Evolutionary conservation across 1,284 basidiomycete species (phyloP), one percentile per base, ranked within the genome.

Genomic region (Lignosus rhinocerotis): DNA sequence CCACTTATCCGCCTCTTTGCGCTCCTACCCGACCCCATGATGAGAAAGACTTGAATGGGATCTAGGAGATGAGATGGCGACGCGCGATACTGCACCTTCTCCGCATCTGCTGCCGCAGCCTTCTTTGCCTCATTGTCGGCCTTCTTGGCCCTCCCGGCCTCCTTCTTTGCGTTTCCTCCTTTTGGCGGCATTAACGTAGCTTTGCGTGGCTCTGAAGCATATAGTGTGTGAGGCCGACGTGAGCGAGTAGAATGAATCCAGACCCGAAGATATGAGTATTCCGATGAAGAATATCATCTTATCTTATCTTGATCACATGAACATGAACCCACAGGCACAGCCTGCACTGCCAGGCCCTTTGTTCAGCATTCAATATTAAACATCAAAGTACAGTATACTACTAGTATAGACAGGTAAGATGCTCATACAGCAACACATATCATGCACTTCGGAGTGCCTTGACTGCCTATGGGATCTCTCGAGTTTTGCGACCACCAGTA

Each of bases 61-160:
- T 21, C 4, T 25, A n/a, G 30, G 50, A 30, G 50, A 49, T 47
- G 50, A 30, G 50, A 49, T 47, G 50, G 19, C 31, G 47, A 55
- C 19, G 43, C 9, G 54, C 53, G 38, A 33, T 55, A 33, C 60
- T 53, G 55, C 47, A 87, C 91, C 74, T 81, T 85, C 6, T 85
- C 87, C 8, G 78, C 78, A 6, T 79, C 79, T 0, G 79, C 85
- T 3, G 78, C 78, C 10, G 81, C 83, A 64, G 85, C 80, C 73
- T 90, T 90, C 81, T 90, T 85, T 21, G 86, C 81, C 73, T 94
- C 93, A 73, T 94, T 96, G 72, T 96, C 95, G 6, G 93, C 93
- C 76, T 98, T 98, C 75, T 93, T 94, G 1, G 94, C 91, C 49
- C 90, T 76, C 2, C 93, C 93, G 33, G 84, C 75, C 72, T 95